A percentile compares a stretch with the other conserved stretches of the same genome.
These are phyloP conservation scores for Cladophialophora exuberans DNA, from an alignment of 2,329 filamentous ascomycete genomes.

Conservation along the genomic window DNA sequence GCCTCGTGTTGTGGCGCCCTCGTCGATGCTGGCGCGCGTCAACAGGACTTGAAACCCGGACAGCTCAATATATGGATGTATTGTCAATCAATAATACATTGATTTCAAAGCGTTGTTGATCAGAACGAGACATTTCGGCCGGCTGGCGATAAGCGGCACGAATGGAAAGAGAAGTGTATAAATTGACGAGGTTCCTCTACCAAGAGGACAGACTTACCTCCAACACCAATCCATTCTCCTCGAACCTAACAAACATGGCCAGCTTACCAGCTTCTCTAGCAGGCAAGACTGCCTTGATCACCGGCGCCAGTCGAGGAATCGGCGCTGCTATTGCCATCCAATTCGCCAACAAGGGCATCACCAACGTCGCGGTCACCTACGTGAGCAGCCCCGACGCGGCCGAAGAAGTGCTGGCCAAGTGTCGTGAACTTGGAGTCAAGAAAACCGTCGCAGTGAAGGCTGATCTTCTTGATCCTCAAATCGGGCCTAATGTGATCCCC, in stretches of 20 bases:
- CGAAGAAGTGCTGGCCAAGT: not conserved
- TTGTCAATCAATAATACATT: not conserved
- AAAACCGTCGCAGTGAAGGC: constrained; percentile 15
- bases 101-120: constrained; percentile 3
- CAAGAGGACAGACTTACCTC: too few species aligned
- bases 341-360: constrained; percentile 10
- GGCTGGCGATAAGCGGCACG: not conserved
- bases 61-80: not conserved
- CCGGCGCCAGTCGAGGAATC: constrained; percentile 24
- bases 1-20: not conserved
- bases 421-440: not conserved
- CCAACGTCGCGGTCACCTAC: constrained; percentile 16
- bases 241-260: too few species aligned
- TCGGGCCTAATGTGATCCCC: constrained; percentile 11
- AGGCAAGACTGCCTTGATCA: constrained; percentile 11
- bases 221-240: too few species aligned
- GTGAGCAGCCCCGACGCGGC: constrained; percentile 8
- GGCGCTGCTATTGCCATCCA: constrained; percentile 21
- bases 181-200: not conserved
- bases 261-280: not conserved
- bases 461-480: constrained; percentile 10
- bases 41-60: not conserved
- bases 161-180: not conserved
- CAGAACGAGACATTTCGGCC: not conserved
- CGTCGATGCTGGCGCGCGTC: not conserved